Evolutionary conservation across 192 early-diverging fungal species (phyloP).

Genomic region (Bifiguratus adelaidae): DNA sequence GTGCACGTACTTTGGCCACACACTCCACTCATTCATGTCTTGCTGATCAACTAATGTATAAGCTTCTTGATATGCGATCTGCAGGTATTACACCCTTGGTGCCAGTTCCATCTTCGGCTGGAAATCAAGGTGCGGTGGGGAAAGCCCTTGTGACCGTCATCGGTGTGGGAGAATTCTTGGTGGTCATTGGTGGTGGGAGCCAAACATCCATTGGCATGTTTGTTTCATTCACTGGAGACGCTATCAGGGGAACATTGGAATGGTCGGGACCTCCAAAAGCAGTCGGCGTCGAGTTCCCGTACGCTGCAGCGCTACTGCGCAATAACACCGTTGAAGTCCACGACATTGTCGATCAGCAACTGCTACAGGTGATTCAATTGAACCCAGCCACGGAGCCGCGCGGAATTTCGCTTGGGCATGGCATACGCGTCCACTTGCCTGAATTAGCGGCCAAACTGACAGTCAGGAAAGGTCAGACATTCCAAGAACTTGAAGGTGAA

Average conservation of each 20-base stretch:
- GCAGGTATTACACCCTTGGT: slow-evolving; percentile 7
- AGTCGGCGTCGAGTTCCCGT: slow-evolving; percentile 65
- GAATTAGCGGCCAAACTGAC: slow-evolving; percentile 17
- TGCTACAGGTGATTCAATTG: slow-evolving; percentile 39
- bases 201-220: slow-evolving; percentile 63
- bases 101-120: slow-evolving; percentile 13
- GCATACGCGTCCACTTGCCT: slow-evolving; percentile 35
- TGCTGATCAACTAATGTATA: slow-evolving; percentile 63
- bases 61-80: slow-evolving; percentile 38
- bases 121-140: slow-evolving; percentile 11
- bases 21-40: slow-evolving; percentile 45
- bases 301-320: slow-evolving; percentile 53
- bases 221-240: slow-evolving; percentile 51
- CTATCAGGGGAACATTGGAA: slow-evolving; percentile 53
- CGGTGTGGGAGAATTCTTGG: slow-evolving; percentile 55
- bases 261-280: slow-evolving; percentile 40
- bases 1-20: slow-evolving; percentile 41
- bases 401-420: slow-evolving; percentile 37
- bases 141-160: slow-evolving; percentile 54
- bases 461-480: neutral
- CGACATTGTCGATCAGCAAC: slow-evolving; percentile 53
- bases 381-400: slow-evolving; percentile 26
- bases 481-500: neutral
- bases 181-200: slow-evolving; percentile 30
- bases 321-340: slow-evolving; percentile 68